Base-by-base conservation (phyloP, 2,329 filamentous ascomycete genomes). In the Rhexocercosporidium sp. region DNA sequence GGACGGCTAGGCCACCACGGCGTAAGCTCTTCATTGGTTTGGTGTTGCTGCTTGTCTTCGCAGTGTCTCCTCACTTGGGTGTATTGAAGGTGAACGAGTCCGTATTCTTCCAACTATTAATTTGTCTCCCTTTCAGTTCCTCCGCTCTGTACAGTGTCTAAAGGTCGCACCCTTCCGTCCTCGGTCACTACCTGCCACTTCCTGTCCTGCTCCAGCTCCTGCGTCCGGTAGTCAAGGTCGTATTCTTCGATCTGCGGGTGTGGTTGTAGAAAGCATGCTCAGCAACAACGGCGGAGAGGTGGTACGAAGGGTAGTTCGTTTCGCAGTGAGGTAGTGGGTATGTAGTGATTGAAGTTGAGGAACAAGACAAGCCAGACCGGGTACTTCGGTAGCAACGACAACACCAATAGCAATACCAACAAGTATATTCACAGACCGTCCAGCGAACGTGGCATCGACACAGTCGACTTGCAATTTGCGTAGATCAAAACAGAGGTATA, bases 1-100 rank as follows among this genome's bases (percentile, higher is more conserved):
- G 71, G 69, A 83, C 71, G 71, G 78, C 72, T 70, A 74, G 67
- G 62, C 72, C 60, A 62, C 80, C 41, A 44, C 75, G 69, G 49
- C 72, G 70, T 5, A 75, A 65, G 31, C 65, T 51, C 64, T 69
- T 69, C 73, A 75, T 75, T 16, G 18, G 20, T 37, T 14, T 8
- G 20, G 53, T 22, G 22, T 37, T 39, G 29, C 22, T 22, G 34
- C 9, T 41, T 20, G 11, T 34, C 8, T 20, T 9, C 3, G 22
- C 2, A 22, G 3, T 37, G 5, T 34, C 9, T 12, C 46, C 22
- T 49, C 46, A 49, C 20, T 49, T 22, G 5, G 9, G 18, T 47
- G 16, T 5, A 11, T 22, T 25, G 16, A n/a, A n/a, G n/a, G n/a
- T n/a, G n/a, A n/a, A n/a, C n/a, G n/a, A n/a, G n/a, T n/a, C n/a